Base-by-base conservation (phyloP, 2,329 filamentous ascomycete genomes). In the Emergomyces africanus region DNA sequence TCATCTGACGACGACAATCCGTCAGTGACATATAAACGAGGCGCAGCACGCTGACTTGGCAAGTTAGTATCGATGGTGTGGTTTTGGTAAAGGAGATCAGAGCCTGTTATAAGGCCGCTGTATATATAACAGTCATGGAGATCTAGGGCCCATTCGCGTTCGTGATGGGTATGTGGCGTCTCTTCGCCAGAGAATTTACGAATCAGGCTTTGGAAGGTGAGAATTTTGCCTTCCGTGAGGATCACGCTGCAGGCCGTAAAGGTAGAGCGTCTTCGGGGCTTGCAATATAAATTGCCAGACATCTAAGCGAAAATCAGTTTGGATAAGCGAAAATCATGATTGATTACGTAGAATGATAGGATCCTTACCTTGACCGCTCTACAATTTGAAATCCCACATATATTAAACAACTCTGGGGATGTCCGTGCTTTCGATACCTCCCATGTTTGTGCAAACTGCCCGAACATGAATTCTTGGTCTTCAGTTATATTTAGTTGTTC, bases 371-470 rank as follows among this genome's bases (percentile, higher is more conserved):
- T 77, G 58, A 87, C 81, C 20, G 81, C 75, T 48, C 84, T 81
- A 67, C 84, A 87, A 42, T 77, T 78, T 12, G 81, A 78, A 25
- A 87, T 79, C n/a, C 81, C 79, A 68, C 84, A 87, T 73, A 87
- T 79, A 68, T 87, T 84, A 73, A 85, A 86, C n/a, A 87, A 71
- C 44, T 81, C 73, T 1, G 84, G 79, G 0, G 80, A 84, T n/a
- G 84, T 82, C 64, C 80, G 79, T 1, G 83, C 81, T 62, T 83
- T 79, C 18, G 77, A 81, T 25, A 87, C 83, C 68, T 87, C 84
- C 84, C 84, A 87, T 65, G 87, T 86, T 63, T 78, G 75, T 0
- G 83, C 83, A 66, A 83, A 86, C 65, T 86, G 83, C 10, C 84
- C 84, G n/a, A 87, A 71, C 49, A 80, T 72, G 0, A 84, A 83